Evolutionary conservation across 495 filamentous ascomycete genomes (phyloP).

Genomic region (Neurospora tetrasperma): DNA sequence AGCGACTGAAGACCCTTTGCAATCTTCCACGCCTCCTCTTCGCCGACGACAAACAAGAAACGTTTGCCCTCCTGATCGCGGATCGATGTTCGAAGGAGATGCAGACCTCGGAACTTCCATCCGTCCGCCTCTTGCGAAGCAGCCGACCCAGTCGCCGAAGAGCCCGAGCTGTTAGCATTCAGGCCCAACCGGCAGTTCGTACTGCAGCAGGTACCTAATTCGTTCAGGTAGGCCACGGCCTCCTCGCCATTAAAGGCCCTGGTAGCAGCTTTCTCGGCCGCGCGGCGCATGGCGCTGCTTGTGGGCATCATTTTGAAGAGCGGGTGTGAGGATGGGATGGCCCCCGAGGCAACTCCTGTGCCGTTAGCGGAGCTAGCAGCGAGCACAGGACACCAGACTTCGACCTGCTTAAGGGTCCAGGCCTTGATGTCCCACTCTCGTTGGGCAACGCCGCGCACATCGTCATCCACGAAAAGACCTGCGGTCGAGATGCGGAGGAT

Average conservation of each 20-base stretch:
- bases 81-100: conserved; percentile 72
- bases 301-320: conserved; percentile 27
- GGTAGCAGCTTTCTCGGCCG: conserved; percentile 36
- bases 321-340: conserved; percentile 29
- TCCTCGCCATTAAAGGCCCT: conserved; percentile 47
- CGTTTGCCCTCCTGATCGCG: conserved; percentile 75
- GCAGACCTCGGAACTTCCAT: conserved; percentile 44
- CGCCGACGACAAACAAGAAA: conserved; percentile 72
- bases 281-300: conserved; percentile 21
- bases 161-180: conserved; percentile 5
- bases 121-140: conserved; percentile 41
- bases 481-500: conserved; percentile 78
- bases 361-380: conserved; percentile 24
- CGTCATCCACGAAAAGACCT: conserved; percentile 94
- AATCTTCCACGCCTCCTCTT: conserved; percentile 91
- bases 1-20: conserved; percentile 68
- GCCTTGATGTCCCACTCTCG: conserved; percentile 98
- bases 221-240: conserved; percentile 48
- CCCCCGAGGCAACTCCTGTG: conserved; percentile 7
- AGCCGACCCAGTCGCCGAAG: conserved; percentile 21
- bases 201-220: conserved; percentile 51
- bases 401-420: conserved; percentile 86
- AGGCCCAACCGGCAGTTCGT: conserved; percentile 43
- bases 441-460: conserved; percentile 73
- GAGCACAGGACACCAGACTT: conserved; percentile 69